Conservation (phyloP, 2,329 filamentous ascomycete species). For the Bipolaris bicolor region DNA sequence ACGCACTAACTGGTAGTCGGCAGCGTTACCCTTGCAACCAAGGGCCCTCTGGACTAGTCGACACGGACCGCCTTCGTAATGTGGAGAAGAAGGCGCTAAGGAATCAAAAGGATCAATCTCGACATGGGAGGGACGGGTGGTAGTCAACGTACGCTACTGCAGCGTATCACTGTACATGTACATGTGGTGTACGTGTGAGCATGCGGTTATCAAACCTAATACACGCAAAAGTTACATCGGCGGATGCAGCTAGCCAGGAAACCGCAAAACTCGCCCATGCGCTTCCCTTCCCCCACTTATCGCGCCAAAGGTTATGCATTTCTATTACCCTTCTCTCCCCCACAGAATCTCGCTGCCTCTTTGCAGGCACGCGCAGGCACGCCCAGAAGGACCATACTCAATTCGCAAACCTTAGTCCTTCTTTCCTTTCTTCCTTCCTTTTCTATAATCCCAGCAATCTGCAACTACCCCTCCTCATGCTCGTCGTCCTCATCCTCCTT, state of each 20-base stretch:
- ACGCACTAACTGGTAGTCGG: constrained; percentile 2
- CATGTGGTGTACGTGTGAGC: constrained; percentile 6
- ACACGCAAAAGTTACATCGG: background rate
- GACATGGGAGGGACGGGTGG: constrained; percentile 9
- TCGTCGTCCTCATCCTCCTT: too few relatives aligned
- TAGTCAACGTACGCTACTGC: constrained; percentile 18
- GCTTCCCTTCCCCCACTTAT: too few relatives aligned
- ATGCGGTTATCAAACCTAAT: constrained; percentile 12
- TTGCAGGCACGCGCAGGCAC: too few relatives aligned
- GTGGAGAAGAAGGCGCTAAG: constrained; percentile 18
- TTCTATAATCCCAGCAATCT: background rate
- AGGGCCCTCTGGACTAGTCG: background rate
- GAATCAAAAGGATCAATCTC: background rate
- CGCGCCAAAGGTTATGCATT: background rate
- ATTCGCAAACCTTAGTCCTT: background rate
- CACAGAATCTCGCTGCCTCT: background rate
- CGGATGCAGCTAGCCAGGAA: background rate
- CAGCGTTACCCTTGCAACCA: constrained; percentile 5
- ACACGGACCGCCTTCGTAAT: constrained; percentile 8
- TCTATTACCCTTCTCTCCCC: background rate
- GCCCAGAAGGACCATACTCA: too few relatives aligned
- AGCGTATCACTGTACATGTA: constrained; percentile 10
- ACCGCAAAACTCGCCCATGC: too few relatives aligned
- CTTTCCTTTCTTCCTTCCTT: too few relatives aligned
- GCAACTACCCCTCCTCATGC: background rate